Evolutionary conservation across 2,329 filamentous ascomycete species (phyloP).

Genomic region (Pestalotiopsis sp.): DNA sequence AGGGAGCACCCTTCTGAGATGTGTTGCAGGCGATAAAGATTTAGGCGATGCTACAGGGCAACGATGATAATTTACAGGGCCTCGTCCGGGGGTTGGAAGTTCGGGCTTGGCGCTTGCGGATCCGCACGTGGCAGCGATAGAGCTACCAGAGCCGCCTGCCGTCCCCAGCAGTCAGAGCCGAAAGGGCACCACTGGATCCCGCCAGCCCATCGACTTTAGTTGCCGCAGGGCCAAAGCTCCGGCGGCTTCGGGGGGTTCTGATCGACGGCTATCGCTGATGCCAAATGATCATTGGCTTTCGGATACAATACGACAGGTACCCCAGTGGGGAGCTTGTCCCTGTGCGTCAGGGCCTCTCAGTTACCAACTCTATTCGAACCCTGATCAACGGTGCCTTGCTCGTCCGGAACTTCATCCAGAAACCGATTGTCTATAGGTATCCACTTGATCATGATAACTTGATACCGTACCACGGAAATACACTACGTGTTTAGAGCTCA

Average conservation of each 20-base stretch:
- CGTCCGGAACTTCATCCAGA: too few species aligned
- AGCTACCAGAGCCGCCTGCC: conserved; percentile 2
- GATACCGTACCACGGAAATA: too few species aligned
- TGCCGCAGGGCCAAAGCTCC: background rate
- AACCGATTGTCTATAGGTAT: background rate
- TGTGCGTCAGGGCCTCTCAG: background rate
- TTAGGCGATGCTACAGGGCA: background rate
- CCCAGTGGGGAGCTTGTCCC: background rate
- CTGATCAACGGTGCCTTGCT: too few species aligned
- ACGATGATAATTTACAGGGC: background rate
- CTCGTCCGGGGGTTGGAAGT: too few species aligned
- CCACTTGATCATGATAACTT: too few species aligned
- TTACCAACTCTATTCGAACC: too few species aligned
- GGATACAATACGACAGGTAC: background rate
- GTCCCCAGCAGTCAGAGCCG: conserved; percentile 9
- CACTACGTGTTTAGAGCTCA: too few species aligned
- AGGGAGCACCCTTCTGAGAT: background rate
- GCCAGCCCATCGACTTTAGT: background rate
- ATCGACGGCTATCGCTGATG: conserved; percentile 2
- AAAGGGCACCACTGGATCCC: background rate
- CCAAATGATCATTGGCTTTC: background rate
- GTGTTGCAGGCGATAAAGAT: background rate
- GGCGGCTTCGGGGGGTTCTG: background rate
- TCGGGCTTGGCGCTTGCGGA: background rate
- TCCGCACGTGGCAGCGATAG: conserved; percentile 2